phyloP scores from a whole-genome alignment of 2,329 filamentous ascomycete species.

The Aspergillus candidus region DNA sequence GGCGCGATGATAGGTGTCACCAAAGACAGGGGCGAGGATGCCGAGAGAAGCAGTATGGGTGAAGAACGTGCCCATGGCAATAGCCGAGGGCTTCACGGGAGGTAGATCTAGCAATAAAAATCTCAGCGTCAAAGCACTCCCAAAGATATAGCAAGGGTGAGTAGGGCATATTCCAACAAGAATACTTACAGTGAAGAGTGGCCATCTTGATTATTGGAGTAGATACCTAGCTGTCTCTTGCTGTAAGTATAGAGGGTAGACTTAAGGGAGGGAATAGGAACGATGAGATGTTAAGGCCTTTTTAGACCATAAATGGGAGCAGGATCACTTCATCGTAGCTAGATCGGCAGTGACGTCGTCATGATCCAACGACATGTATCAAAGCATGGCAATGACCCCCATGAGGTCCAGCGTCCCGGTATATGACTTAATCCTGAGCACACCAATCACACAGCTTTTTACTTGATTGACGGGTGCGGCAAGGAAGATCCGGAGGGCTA shows the following conservation, averaged over 20 bases:
- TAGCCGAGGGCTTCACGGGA: slow-evolving; percentile 94
- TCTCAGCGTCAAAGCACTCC: slow-evolving; percentile 1
- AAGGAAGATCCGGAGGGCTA: too few relatives aligned
- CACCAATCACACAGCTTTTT: too few relatives aligned
- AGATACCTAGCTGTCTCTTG: background rate
- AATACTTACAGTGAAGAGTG: slow-evolving; percentile 52
- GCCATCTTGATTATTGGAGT: slow-evolving; percentile 45
- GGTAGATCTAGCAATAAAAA: slow-evolving; percentile 55
- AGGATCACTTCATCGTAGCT: too few relatives aligned
- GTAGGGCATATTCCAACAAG: background rate
- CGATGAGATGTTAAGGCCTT: slow-evolving; percentile 5
- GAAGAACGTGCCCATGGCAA: slow-evolving; percentile 92
- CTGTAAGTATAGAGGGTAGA: background rate
- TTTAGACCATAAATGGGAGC: background rate
- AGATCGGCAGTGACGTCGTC: slow-evolving; percentile 23
- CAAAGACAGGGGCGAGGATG: slow-evolving; percentile 82
- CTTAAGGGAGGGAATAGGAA: too few relatives aligned
- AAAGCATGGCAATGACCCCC: background rate
- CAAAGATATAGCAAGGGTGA: background rate
- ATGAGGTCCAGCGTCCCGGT: too few relatives aligned
- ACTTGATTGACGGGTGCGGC: too few relatives aligned
- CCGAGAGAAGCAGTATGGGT: slow-evolving; percentile 88
- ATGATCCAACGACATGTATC: slow-evolving; percentile 16
- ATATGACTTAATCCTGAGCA: too few relatives aligned
- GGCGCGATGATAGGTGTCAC: slow-evolving; percentile 88